Conservation (phyloP, 2,329 filamentous ascomycete species). For the Bipolaris victoriae region DNA sequence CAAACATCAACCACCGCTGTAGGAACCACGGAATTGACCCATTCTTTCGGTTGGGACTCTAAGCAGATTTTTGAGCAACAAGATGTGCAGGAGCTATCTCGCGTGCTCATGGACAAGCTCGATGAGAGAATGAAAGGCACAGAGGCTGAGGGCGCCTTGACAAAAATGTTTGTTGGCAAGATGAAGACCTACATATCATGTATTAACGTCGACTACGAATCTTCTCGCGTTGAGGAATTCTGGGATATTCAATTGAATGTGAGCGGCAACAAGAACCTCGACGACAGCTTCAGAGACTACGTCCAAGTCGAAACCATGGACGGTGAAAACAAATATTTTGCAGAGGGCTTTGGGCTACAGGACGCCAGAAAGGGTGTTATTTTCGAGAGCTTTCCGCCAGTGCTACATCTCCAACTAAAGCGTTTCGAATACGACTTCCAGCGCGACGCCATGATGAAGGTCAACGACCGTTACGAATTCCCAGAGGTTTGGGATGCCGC, state of each 20-base stretch:
- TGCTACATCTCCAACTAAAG: conserved; percentile 93
- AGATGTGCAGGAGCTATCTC: conserved; percentile 94
- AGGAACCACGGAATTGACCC: conserved; percentile 88
- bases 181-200: conserved; percentile 99
- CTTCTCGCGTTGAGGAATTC: conserved; percentile 92
- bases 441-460: conserved; percentile 97
- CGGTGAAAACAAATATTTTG: conserved; percentile 98
- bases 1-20: conserved; percentile 87
- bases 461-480: conserved; percentile 91
- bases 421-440: conserved; percentile 98
- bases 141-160: conserved; percentile 83
- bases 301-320: conserved; percentile 96
- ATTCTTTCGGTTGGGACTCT: conserved; percentile 98
- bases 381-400: conserved; percentile 92
- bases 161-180: conserved; percentile 93
- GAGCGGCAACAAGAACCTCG: conserved; percentile 86
- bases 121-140: conserved; percentile 99
- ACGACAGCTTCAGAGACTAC: conserved; percentile 96
- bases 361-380: conserved; percentile 98
- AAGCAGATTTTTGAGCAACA: conserved; percentile 98
- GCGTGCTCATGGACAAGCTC: conserved; percentile 96
- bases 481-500: conserved; percentile 82
- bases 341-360: conserved; percentile 88
- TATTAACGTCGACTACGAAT: conserved; percentile 98
- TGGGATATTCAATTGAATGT: conserved; percentile 99